Base-by-base conservation (phyloP, 2,329 filamentous ascomycete species). In the Mycosphaerella arachidis region DNA sequence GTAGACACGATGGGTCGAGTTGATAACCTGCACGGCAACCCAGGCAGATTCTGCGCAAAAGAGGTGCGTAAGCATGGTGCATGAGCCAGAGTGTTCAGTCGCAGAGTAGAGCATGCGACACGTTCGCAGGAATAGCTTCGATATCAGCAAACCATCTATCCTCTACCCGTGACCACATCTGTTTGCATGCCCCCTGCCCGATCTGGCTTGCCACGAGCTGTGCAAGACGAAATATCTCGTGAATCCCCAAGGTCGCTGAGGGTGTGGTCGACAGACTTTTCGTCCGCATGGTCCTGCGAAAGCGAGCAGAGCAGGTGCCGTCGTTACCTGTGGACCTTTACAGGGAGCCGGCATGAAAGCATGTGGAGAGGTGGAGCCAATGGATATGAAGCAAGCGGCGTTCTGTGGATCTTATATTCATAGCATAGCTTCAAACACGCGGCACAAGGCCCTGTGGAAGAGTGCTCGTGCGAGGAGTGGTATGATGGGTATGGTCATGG, bases 121-220 rank as follows among this genome's bases (percentile, higher is more conserved):
- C 66, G 24, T 71, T 72, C 66, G 70, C 71, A 12, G 27, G 45
- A 30, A 37, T n/a, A 58, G 56, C 24, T 20, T 43, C 40, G 40
- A 18, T n/a, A 43, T 43, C 40, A 18, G 40, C 40, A 43, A 43
- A 5, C n/a, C 18, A 43, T 43, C 40, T 18, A 43, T 8, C n/a
- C 12, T 43, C 7, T 16, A 43, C 3, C 24, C 24, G 24, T 24
- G 24, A 24, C 24, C 24, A 24, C 24, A 24, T 24, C 24, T 24
- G 3, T 24, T 24, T 24, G 24, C 40, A n/a, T 7, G 18, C n/a
- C 24, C 24, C 24, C 13, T n/a, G 13, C 13, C 40, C n/a, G 6
- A 16, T 43, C 13, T 43, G 13, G 40, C 7, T 4, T 16, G 40
- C n/a, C 4, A 43, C 13, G 7, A 18, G n/a, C n/a, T 16, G 7